Evolutionary conservation across 2,329 filamentous ascomycete genomes (phyloP), one percentile per base, ranked within the genome.

Genomic region (Tolypocladium endophyticum): DNA sequence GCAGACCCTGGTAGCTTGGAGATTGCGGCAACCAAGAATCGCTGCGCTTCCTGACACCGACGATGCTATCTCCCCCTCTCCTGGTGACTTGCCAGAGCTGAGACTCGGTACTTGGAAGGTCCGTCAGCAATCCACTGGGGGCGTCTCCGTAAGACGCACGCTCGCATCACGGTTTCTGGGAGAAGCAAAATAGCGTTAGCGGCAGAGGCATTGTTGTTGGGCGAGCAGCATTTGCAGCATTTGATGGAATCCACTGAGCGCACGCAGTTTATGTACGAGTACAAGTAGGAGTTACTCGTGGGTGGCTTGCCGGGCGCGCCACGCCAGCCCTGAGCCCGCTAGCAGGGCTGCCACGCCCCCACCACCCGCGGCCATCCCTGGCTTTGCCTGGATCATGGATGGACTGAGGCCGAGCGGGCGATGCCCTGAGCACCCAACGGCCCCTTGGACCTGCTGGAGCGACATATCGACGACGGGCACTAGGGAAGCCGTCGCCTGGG

Each of bases 401-500:
- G 45, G n/a, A 7, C 16, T 20, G 14, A n/a, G n/a, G 25, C 16
- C 50, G n/a, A 50, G 9, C 3, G 25, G 25, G 30, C 47, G 50
- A 18, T 18, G 28, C 50, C 18, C 50, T n/a, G 50, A n/a, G 28
- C 47, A 6, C 28, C 50, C 30, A 53, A 23, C 50, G 4, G 50
- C 30, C 47, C 47, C 47, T n/a, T 33, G 47, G 28, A 52, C 28
- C 30, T 35, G 50, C 50, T 53, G 50, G 50, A 53, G 50, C 50
- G 30, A 35, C 50, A 35, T 30, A 35, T 53, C 41, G 43, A 35
- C 56, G 30, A 50, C 61, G 58, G 60, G 60, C 57, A 60, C 60
- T 61, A 61, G 60, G 38, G 56, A 38, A 62, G 61, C 61, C 61
- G 59, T 33, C 56, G 56, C 38, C 30, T 47, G 25, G 56, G 56